phyloP scores from a whole-genome alignment of 2,329 filamentous ascomycete species.

The Trematosphaeria pertusa region DNA sequence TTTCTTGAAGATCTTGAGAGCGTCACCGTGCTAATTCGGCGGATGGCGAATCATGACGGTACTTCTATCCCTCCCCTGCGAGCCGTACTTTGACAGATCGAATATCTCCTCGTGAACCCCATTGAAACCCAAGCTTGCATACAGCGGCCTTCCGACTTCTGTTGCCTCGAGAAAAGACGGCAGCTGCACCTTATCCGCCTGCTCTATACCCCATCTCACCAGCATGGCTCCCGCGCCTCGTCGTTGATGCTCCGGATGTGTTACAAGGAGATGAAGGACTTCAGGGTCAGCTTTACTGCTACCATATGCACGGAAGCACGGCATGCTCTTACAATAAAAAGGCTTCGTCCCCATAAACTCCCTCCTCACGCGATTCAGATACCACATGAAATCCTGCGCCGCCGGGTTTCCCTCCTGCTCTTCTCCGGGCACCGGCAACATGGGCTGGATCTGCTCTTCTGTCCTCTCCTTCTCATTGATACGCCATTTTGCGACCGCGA shows the following conservation, averaged over 20 bases:
- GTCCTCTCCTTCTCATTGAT: conserved; percentile 40
- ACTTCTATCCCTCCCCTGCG: conserved; percentile 32
- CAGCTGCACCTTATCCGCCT: conserved; percentile 50
- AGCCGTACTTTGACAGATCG: conserved; percentile 38
- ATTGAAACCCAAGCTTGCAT: conserved; percentile 42
- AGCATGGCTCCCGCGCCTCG: conserved; percentile 51
- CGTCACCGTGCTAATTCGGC: not conserved
- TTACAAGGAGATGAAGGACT: conserved; percentile 43
- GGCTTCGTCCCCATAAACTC: conserved; percentile 44
- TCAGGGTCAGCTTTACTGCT: not conserved
- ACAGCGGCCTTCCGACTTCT: conserved; percentile 49
- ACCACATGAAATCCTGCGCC: conserved; percentile 36
- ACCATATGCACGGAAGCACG: too few species aligned
- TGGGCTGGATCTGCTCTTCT: conserved; percentile 39
- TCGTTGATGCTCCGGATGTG: conserved; percentile 50
- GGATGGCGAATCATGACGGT: conserved; percentile 39
- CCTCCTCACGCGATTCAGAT: conserved; percentile 31
- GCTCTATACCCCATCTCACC: conserved; percentile 48
- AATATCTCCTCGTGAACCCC: conserved; percentile 27
- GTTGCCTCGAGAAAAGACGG: conserved; percentile 53
- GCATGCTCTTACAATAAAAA: conserved; percentile 36
- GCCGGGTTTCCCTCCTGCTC: conserved; percentile 34
- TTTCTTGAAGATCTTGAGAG: too few species aligned
- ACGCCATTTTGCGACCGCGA: conserved; percentile 46
- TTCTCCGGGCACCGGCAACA: conserved; percentile 33